Conservation (phyloP, 495 filamentous ascomycete species). For the Trichoderma parareesei region DNA sequence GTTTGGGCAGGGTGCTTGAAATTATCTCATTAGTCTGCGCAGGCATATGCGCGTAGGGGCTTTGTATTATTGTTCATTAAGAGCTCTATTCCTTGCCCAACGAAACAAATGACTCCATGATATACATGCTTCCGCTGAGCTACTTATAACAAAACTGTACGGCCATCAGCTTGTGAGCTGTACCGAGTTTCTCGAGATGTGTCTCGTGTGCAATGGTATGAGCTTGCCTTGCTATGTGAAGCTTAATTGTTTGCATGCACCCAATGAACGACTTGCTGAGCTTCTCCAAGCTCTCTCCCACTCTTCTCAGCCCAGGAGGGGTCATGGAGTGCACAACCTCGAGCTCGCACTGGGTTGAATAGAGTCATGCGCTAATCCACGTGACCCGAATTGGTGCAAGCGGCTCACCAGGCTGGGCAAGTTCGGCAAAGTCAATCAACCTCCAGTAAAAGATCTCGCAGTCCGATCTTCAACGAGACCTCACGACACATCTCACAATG, state of each 20-base stretch:
- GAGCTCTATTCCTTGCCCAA: not conserved
- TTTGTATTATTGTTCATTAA: constrained; percentile 5
- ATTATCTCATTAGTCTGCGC: constrained; percentile 5
- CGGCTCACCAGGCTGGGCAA: not conserved
- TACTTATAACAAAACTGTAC: not conserved
- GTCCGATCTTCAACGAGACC: not conserved
- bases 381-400: constrained; percentile 1
- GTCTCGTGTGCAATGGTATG: not conserved
- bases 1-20: constrained; percentile 2
- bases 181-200: too few relatives aligned
- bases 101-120: not conserved
- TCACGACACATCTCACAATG: constrained; percentile 1
- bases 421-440: constrained; percentile 14
- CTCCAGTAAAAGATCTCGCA: not conserved
- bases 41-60: not conserved
- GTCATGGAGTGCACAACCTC: not conserved
- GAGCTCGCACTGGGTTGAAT: not conserved
- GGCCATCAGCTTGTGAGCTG: not conserved
- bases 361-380: constrained; percentile 6
- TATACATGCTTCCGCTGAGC: not conserved
- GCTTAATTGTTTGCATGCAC: not conserved
- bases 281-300: not conserved
- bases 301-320: not conserved
- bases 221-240: not conserved
- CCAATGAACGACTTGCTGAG: not conserved